These are phyloP conservation scores for Annulohypoxylon nitens DNA, from an alignment of 495 filamentous ascomycete genomes.

Conservation along the genomic window DNA sequence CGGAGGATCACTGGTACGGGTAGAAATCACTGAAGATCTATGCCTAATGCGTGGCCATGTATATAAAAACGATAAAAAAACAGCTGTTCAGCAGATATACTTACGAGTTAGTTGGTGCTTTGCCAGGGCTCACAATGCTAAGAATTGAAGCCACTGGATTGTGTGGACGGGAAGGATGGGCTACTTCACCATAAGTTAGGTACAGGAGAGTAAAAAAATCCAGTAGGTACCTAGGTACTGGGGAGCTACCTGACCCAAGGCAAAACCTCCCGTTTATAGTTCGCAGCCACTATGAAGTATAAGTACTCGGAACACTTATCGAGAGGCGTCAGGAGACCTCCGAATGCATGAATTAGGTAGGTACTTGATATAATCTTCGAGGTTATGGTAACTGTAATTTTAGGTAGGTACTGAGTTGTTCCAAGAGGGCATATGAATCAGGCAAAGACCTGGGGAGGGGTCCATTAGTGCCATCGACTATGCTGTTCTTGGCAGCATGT, in stretches of 20 bases:
- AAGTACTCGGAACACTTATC: not conserved
- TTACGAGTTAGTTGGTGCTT: not conserved
- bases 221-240: not conserved
- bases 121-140: not conserved
- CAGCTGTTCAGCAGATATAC: not conserved
- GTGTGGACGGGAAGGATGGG: no score
- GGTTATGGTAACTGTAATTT: no score
- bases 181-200: no score
- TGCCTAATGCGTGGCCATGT: slow-evolving; percentile 10
- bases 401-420: not conserved
- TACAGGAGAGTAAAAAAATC: not conserved
- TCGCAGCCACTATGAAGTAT: not conserved
- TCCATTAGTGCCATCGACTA: not conserved
- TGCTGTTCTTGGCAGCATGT: slow-evolving; percentile 13
- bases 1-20: slow-evolving; percentile 14
- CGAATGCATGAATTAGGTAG: not conserved
- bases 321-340: not conserved
- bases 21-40: slow-evolving; percentile 27
- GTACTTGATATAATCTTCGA: not conserved
- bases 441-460: slow-evolving; percentile 16
- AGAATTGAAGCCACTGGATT: not conserved
- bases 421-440: no score
- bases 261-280: no score
- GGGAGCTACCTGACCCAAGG: not conserved
- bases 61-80: not conserved